Percentiles rank a stretch among this genome's conserved stretches.
These are phyloP conservation scores for Cladosporium sp. DNA, from an alignment of 2,329 filamentous ascomycete species.

Conservation along the genomic window DNA sequence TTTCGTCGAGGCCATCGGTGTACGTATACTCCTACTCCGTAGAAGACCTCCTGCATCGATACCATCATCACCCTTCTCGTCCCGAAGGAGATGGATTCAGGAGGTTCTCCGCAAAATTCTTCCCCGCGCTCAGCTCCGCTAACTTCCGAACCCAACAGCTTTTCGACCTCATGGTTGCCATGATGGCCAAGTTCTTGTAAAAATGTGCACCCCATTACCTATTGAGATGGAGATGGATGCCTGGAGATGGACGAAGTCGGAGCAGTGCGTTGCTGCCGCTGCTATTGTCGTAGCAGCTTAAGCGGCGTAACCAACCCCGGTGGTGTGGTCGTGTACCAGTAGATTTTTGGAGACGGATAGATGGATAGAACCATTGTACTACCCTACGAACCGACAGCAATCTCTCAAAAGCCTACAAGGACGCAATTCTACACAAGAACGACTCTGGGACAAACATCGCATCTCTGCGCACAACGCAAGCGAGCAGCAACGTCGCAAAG, in stretches of 20 bases:
- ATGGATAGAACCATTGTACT: constrained; percentile 14
- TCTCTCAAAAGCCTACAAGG: neutral
- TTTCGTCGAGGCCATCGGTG: constrained; percentile 86
- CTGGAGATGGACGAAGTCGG: neutral
- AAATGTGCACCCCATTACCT: constrained; percentile 14
- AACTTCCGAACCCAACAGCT: constrained; percentile 38
- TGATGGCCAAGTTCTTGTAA: constrained; percentile 69
- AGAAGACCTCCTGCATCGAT: neutral
- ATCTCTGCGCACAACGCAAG: neutral
- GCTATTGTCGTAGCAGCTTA: constrained; percentile 6
- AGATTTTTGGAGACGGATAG: constrained; percentile 11
- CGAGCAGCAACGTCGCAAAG: too few relatives aligned
- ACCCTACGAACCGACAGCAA: neutral
- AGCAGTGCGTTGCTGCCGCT: constrained; percentile 4
- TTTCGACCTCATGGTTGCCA: constrained; percentile 87
- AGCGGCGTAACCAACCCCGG: constrained; percentile 1
- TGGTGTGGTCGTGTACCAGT: constrained; percentile 12
- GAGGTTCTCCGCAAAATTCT: constrained; percentile 11
- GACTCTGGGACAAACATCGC: neutral
- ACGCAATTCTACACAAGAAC: neutral
- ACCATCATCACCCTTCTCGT: neutral
- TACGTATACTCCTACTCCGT: constrained; percentile 16
- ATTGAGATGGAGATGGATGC: constrained; percentile 14
- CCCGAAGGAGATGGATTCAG: constrained; percentile 4
- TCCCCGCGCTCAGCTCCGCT: neutral